Evolutionary conservation across 2,329 filamentous ascomycete genomes (phyloP), one percentile per base, ranked within the genome.

Genomic region (Elsinoe australis): DNA sequence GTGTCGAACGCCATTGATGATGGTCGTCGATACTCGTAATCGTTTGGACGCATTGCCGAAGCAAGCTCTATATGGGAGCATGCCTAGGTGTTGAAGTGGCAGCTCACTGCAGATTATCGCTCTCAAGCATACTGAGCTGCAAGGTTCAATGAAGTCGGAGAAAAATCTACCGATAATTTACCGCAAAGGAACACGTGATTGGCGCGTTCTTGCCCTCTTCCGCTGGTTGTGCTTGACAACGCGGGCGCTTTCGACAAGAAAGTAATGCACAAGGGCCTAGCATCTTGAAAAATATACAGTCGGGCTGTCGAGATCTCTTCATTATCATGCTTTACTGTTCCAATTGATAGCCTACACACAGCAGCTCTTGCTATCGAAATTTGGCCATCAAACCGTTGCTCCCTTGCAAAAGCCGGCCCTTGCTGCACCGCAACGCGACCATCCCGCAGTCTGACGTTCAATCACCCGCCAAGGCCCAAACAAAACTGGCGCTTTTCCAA

Each of bases 321-420:
- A 36, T 36, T 17, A 36, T 36, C 10, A 17, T 10, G 33, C n/a
- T 36, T 19, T 18, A 17, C 33, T 14, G 18, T 19, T 36, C n/a
- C 14, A 36, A 36, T 18, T 36, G n/a, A 19, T 36, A n/a, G 24
- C 15, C 26, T 6, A 10, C 17, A 17, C 21, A 24, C 29, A 44
- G n/a, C 32, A 31, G 39, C 39, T 26, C 29, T 26, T 44, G 28
- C 24, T 44, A 26, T 41, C 21, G 39, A 44, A 44, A 32, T 29
- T 44, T 44, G 39, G 22, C 28, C 17, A 42, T 44, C 39, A 44
- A 44, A 44, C 39, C 39, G 39, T 44, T 44, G 39, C 28, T 24
- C 12, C 12, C 8, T 18, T 29, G 6, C 6, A 7, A 42, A 14
- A 28, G 24, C 10, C 18, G 21, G 39, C 6, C 19, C 35, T 39